Percentiles rank a stretch among this genome's conserved stretches.
phyloP scores from a whole-genome alignment of 129 eudicot species.

The Chrysanthemum makinoi region DNA sequence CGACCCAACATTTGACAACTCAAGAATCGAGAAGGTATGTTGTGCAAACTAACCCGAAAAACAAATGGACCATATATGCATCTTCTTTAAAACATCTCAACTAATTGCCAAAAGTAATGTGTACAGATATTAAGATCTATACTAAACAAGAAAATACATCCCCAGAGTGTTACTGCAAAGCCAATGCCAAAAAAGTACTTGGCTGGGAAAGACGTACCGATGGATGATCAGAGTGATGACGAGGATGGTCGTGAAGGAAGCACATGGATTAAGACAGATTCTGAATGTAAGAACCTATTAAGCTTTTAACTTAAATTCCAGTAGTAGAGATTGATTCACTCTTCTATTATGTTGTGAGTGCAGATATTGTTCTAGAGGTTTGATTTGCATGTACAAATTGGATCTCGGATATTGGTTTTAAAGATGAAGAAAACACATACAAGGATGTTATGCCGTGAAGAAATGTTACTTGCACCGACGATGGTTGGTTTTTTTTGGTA shows the following conservation, averaged over 20 bases:
- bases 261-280: conserved; percentile 87
- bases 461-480: conserved; percentile 34
- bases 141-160: conserved; percentile 79
- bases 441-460: conserved; percentile 19
- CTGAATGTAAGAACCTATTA: conserved; percentile 51
- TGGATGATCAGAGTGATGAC: conserved; percentile 33
- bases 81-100: not conserved
- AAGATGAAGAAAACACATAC: conserved; percentile 16
- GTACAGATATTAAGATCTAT: conserved; percentile 66
- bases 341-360: conserved; percentile 23
- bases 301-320: conserved; percentile 21
- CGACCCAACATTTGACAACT: conserved; percentile 42
- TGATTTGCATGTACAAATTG: conserved; percentile 38
- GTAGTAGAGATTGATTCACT: not conserved
- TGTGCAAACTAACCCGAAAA: too few species aligned
- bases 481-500: conserved; percentile 29
- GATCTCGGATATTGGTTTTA: conserved; percentile 23
- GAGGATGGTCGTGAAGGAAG: conserved; percentile 38
- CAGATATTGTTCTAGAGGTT: conserved; percentile 96
- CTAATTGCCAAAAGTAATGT: not conserved
- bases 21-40: conserved; percentile 73
- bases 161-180: conserved; percentile 48
- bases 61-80: not conserved
- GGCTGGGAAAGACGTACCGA: conserved; percentile 23
- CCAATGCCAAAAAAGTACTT: conserved; percentile 44